A percentile compares a stretch with the other conserved stretches of the same genome.
Evolutionary conservation across 108 stramenopile genomes (phyloP).

Genomic region (Skeletonema tropicum): DNA sequence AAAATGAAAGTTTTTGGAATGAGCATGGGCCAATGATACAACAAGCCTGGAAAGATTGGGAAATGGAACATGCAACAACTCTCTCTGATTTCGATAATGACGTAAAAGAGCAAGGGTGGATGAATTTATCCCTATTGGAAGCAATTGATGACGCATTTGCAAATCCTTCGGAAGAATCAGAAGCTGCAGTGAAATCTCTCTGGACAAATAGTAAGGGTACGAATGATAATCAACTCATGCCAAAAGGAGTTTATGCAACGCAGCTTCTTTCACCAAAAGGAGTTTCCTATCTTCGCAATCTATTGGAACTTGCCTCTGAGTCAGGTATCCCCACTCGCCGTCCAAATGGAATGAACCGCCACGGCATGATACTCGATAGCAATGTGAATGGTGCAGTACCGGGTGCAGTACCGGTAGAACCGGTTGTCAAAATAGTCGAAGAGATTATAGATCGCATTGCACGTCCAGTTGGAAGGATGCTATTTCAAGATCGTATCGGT

Average conservation of each 20-base stretch:
- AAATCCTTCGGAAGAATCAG: slow-evolving; percentile 41
- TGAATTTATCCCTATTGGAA: slow-evolving; percentile 21
- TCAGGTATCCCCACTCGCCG: slow-evolving; percentile 66
- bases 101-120: slow-evolving; percentile 22
- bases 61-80: neutral
- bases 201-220: slow-evolving; percentile 9
- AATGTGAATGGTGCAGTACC: slow-evolving; percentile 52
- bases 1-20: slow-evolving; percentile 49
- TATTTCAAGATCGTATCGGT: slow-evolving; percentile 48
- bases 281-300: slow-evolving; percentile 28
- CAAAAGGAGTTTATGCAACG: slow-evolving; percentile 39
- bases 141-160: slow-evolving; percentile 30
- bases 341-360: slow-evolving; percentile 80
- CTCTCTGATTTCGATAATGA: neutral
- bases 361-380: slow-evolving; percentile 55
- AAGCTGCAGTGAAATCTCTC: slow-evolving; percentile 26
- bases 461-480: slow-evolving; percentile 55
- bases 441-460: slow-evolving; percentile 34
- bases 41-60: slow-evolving; percentile 60
- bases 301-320: slow-evolving; percentile 25
- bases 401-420: slow-evolving; percentile 45
- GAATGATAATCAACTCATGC: neutral
- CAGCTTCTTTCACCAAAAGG: slow-evolving; percentile 41
- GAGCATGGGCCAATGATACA: slow-evolving; percentile 35
- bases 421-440: slow-evolving; percentile 28